phyloP scores from a whole-genome alignment of 768 basidiomycete genomes.

The Fomitopsis pulvina region DNA sequence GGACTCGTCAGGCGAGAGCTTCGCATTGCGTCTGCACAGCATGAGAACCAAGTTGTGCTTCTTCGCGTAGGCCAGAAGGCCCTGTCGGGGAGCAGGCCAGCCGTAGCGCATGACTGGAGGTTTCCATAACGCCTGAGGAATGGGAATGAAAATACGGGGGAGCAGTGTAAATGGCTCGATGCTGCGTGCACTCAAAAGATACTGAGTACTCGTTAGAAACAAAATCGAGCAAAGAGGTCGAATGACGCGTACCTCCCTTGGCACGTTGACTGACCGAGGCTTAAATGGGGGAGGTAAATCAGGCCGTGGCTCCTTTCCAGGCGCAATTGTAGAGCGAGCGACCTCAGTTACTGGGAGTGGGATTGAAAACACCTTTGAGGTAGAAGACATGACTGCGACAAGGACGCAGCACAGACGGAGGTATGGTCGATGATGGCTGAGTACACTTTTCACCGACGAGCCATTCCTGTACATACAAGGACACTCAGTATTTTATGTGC shows the following conservation, averaged over 20 bases:
- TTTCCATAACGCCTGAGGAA: not conserved
- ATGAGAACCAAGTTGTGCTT: not conserved
- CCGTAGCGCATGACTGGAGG: not conserved
- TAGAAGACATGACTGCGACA: not conserved
- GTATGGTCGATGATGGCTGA: too few relatives aligned
- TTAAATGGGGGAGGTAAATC: not conserved
- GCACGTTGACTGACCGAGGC: not conserved
- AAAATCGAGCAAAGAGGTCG: not conserved
- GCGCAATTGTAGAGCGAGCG: not conserved
- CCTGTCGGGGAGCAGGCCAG: not conserved
- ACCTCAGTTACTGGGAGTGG: not conserved
- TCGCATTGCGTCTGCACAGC: not conserved
- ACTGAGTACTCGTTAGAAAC: not conserved
- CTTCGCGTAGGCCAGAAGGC: not conserved
- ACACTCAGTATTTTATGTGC: too few relatives aligned
- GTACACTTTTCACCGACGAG: too few relatives aligned
- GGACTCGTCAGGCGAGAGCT: not conserved
- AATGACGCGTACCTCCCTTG: not conserved
- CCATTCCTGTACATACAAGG: too few relatives aligned
- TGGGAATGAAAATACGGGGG: not conserved
- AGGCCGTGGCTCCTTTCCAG: not conserved
- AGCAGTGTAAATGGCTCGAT: not conserved
- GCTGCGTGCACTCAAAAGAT: not conserved
- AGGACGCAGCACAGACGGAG: not conserved
- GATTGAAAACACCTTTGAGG: not conserved